Base-by-base conservation (phyloP, 73 alveolate genomes). In the Breviolum minutum region DNA sequence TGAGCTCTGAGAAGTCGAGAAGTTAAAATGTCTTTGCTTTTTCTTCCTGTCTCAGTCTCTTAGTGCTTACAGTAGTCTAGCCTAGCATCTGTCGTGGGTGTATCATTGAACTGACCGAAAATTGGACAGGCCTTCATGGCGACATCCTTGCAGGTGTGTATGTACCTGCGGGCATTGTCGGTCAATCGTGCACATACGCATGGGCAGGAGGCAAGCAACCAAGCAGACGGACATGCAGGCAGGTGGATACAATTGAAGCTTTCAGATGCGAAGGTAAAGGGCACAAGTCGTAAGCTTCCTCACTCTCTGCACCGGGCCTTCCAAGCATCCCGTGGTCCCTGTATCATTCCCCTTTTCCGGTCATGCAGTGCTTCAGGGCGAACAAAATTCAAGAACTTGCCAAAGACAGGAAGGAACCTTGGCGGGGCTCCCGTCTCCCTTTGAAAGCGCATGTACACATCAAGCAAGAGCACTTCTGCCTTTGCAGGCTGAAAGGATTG, bases 391-490 rank as follows among this genome's bases (percentile, higher is more conserved):
- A 16, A 30, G 26, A 30, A 71, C 26, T 71, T 10, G 11, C 54
- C 27, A 73, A 19, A 24, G 82, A 71, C 82, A 19, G 82, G 48
- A 40, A 10, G 40, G 11, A 27, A 62, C 94, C 94, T 85, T 60
- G 94, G 94, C 61, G 94, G 94, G 26, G 94, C 94, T 14, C 79
- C 73, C 8, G 94, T 85, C 94, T 85, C 79, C 30, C 73, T 66
- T 19, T 64, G 73, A 62, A 85, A 85, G 80, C 94, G 94, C 79
- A 61, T 63, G 32, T 85, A 85, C 63, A 85, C 79, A 62, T 85
- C 73, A 62, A 85, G 77, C 62, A 85, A 29, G 61, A 85, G 94
- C 79, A 62, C 73, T 69, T 85, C 94, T 27, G 94, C 94, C 94
- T 79, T 74, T 48, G n/a, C 87, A 30, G 64, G 29, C 29, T 29